Percentiles rank a stretch among this genome's conserved stretches.
Evolutionary conservation across 2,329 filamentous ascomycete genomes (phyloP).

Genomic region (Cladobotryum protrusum): DNA sequence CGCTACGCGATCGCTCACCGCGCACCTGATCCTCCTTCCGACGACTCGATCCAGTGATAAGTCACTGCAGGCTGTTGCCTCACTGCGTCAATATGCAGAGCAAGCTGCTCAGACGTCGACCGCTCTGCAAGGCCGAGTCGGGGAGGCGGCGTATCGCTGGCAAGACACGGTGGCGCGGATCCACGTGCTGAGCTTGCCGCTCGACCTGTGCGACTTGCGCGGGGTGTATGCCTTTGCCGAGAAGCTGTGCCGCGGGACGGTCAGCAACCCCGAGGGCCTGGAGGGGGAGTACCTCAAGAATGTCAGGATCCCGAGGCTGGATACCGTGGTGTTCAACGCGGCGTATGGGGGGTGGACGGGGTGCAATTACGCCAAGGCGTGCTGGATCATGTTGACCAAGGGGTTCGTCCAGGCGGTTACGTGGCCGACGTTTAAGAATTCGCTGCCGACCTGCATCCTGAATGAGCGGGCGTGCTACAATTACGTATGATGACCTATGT

Average conservation of each 20-base stretch:
- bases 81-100: conserved; percentile 51
- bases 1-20: conserved; percentile 54
- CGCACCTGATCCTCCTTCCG: conserved; percentile 72
- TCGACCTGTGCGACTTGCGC: conserved; percentile 55
- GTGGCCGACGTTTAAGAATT: conserved; percentile 71
- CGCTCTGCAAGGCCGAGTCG: conserved; percentile 32
- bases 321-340: conserved; percentile 78
- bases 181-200: conserved; percentile 51
- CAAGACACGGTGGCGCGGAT: conserved; percentile 42
- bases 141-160: conserved; percentile 25
- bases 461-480: conserved; percentile 31
- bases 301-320: conserved; percentile 61
- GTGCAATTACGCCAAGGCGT: conserved; percentile 60
- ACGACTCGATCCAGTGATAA: conserved; percentile 75
- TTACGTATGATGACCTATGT: conserved; percentile 25
- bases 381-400: conserved; percentile 46
- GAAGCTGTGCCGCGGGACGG: conserved; percentile 36
- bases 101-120: conserved; percentile 33
- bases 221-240: conserved; percentile 45
- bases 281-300: conserved; percentile 33
- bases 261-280: conserved; percentile 39
- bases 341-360: conserved; percentile 82
- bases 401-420: conserved; percentile 64
- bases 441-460: conserved; percentile 41
- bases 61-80: conserved; percentile 62